These are phyloP conservation scores for Suillus subluteus DNA, from an alignment of 768 basidiomycete species.

Conservation along the genomic window DNA sequence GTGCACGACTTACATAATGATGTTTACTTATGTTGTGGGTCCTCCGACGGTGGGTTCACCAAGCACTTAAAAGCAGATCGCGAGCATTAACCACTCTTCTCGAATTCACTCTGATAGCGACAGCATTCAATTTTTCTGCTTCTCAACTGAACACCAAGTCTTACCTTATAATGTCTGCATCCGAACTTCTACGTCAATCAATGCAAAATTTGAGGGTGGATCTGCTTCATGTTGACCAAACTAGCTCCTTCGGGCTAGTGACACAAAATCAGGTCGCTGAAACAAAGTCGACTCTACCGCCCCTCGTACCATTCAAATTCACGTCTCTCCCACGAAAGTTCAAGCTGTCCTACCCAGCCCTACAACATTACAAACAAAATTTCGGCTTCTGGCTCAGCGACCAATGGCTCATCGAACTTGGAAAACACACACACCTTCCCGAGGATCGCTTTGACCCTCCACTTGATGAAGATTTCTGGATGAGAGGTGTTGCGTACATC, in stretches of 20 bases:
- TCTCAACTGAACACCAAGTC: not conserved
- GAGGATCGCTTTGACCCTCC: not conserved
- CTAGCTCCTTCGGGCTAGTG: not conserved
- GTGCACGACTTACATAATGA: too few relatives aligned
- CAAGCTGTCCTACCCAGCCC: not conserved
- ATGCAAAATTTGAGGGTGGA: not conserved
- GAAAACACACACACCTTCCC: not conserved
- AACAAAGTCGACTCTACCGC: not conserved
- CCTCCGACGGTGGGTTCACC: too few relatives aligned
- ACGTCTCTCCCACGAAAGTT: not conserved
- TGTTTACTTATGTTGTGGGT: too few relatives aligned
- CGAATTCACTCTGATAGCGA: too few relatives aligned
- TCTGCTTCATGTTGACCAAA: too few relatives aligned
- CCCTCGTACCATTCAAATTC: too few relatives aligned
- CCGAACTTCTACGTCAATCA: not conserved
- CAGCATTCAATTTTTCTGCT: too few relatives aligned
- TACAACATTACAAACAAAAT: not conserved
- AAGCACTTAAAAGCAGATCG: too few relatives aligned
- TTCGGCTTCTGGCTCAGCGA: not conserved
- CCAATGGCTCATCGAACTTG: not conserved
- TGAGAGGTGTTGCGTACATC: not conserved
- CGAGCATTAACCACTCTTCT: too few relatives aligned
- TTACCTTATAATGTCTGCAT: not conserved
- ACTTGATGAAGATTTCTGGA: not conserved
- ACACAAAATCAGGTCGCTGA: not conserved